These are phyloP conservation scores for Kodamaea ohmeri DNA, from an alignment of 1,139 yeast species.

Conservation along the genomic window DNA sequence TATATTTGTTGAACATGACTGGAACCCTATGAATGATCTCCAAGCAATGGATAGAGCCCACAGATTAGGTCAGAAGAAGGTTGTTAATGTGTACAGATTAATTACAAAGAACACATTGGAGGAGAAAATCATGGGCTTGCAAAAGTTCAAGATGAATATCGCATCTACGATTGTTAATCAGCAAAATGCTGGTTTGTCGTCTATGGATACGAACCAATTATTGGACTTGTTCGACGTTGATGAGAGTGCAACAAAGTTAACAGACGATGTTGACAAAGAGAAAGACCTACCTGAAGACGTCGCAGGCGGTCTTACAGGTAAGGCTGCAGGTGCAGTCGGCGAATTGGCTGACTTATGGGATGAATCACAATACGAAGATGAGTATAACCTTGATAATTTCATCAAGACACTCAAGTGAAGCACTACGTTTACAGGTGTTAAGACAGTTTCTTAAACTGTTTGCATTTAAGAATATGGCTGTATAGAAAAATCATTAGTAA, in stretches of 20 bases:
- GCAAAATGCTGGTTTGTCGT: slow-evolving; percentile 88
- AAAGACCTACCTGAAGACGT: slow-evolving; percentile 51
- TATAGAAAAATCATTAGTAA: slow-evolving; percentile 1
- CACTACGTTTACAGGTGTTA: slow-evolving; percentile 6
- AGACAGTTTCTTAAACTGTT: not conserved
- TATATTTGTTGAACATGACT: slow-evolving; percentile 96
- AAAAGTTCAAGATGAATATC: slow-evolving; percentile 94
- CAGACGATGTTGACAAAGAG: slow-evolving; percentile 28
- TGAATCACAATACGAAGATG: slow-evolving; percentile 92
- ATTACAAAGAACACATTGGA: slow-evolving; percentile 92
- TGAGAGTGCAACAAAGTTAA: slow-evolving; percentile 46
- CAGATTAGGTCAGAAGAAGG: slow-evolving; percentile 95
- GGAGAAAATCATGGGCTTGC: slow-evolving; percentile 97
- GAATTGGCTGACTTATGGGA: slow-evolving; percentile 97
- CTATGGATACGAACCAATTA: slow-evolving; percentile 96
- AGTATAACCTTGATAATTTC: slow-evolving; percentile 88
- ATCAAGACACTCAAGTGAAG: slow-evolving; percentile 64
- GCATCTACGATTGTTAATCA: slow-evolving; percentile 96
- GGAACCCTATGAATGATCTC: slow-evolving; percentile 99
- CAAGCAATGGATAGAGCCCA: slow-evolving; percentile 99
- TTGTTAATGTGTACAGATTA: slow-evolving; percentile 89
- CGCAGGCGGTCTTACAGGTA: slow-evolving; percentile 58
- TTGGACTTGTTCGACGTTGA: slow-evolving; percentile 84
- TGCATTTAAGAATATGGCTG: not conserved
- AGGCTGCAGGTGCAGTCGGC: slow-evolving; percentile 73